Evolutionary conservation across 768 basidiomycete species (phyloP).

Genomic region (Russula foetens): DNA sequence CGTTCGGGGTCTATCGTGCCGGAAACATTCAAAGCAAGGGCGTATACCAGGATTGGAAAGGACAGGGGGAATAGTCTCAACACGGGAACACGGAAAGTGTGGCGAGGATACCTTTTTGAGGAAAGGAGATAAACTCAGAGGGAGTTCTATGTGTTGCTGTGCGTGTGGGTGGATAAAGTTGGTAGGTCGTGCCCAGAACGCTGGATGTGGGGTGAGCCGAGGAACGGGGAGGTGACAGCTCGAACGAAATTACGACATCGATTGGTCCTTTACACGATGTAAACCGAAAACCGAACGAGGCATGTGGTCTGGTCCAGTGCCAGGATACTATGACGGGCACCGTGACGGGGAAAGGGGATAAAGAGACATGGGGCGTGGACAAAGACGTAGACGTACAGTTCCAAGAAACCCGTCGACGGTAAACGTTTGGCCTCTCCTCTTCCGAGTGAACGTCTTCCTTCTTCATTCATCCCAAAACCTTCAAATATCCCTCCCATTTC

Average conservation of each 20-base stretch:
- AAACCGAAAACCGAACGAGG: slow-evolving; percentile 10
- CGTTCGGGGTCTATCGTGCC: neutral
- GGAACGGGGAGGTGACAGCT: slow-evolving; percentile 14
- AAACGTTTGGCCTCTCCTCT: slow-evolving; percentile 13
- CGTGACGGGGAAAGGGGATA: slow-evolving; percentile 16
- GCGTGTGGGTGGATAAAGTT: slow-evolving; percentile 1
- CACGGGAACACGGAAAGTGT: slow-evolving; percentile 2
- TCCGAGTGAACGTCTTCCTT: slow-evolving; percentile 13
- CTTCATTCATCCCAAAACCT: slow-evolving; percentile 16
- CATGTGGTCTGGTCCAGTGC: slow-evolving; percentile 11
- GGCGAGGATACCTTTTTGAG: neutral
- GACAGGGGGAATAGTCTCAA: neutral
- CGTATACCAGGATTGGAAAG: slow-evolving; percentile 2
- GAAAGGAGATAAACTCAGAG: slow-evolving; percentile 1
- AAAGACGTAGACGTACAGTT: slow-evolving; percentile 9
- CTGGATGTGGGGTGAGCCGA: slow-evolving; percentile 9
- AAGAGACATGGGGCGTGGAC: slow-evolving; percentile 13
- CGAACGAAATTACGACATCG: slow-evolving; percentile 10
- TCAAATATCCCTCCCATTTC: slow-evolving; percentile 22
- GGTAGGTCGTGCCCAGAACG: slow-evolving; percentile 5
- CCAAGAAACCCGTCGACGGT: slow-evolving; percentile 20
- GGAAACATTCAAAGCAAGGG: slow-evolving; percentile 8
- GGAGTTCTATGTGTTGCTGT: neutral
- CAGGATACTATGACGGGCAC: slow-evolving; percentile 9
- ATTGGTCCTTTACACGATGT: slow-evolving; percentile 7